Evolutionary conservation across 768 basidiomycete genomes (phyloP).

Genomic region (Termitomyces eurrhizus): DNA sequence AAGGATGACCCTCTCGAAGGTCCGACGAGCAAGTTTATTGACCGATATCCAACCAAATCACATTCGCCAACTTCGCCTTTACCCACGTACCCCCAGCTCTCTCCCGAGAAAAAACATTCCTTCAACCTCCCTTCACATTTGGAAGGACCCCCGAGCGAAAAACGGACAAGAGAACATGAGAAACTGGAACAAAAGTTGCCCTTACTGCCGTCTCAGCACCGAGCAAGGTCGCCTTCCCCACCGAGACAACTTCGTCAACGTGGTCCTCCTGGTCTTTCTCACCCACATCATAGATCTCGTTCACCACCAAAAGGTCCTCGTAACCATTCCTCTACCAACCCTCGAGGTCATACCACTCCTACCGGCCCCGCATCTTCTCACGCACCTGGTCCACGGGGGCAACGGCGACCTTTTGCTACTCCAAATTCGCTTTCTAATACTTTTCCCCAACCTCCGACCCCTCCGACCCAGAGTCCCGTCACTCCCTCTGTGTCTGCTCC

Average conservation of each 20-base stretch:
- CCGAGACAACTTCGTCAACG: constrained; percentile 21
- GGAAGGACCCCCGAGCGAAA: background rate
- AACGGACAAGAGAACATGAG: background rate
- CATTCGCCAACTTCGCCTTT: background rate
- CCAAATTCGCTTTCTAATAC: constrained; percentile 1
- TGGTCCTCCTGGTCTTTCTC: constrained; percentile 13
- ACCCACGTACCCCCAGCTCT: background rate
- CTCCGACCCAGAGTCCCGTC: constrained; percentile 6
- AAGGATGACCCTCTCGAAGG: background rate
- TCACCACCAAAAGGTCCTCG: constrained; percentile 42
- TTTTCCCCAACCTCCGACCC: background rate
- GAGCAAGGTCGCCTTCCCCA: constrained; percentile 19
- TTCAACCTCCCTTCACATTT: background rate
- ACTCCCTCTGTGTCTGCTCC: constrained; percentile 1
- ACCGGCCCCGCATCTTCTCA: constrained; percentile 16
- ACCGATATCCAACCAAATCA: background rate
- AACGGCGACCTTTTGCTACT: constrained; percentile 16
- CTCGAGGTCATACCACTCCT: constrained; percentile 16
- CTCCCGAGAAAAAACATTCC: background rate
- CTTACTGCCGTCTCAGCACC: constrained; percentile 5
- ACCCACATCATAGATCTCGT: constrained; percentile 22
- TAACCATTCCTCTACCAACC: constrained; percentile 11
- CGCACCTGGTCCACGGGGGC: constrained; percentile 16
- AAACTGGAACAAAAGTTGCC: background rate
- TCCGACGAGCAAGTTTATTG: background rate